Conservation (phyloP, 2,329 filamentous ascomycete species). For the Apiospora arundinis region DNA sequence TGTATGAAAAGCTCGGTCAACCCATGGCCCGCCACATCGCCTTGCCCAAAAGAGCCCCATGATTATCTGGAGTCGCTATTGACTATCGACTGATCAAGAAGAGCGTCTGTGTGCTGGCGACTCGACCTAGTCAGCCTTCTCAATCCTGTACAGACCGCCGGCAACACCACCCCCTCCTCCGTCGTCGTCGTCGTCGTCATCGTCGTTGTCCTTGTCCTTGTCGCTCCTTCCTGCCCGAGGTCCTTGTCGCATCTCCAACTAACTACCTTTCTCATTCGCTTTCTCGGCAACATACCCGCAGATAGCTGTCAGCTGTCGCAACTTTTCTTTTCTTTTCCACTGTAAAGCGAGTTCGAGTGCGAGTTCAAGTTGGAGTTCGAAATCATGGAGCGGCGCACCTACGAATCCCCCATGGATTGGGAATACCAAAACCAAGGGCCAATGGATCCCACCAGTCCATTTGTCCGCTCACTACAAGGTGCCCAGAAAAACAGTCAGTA, state of each 20-base stretch:
- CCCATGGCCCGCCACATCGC: no score
- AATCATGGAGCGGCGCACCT: conserved; percentile 60
- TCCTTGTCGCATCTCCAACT: background rate
- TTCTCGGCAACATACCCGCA: background rate
- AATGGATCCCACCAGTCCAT: conserved; percentile 67
- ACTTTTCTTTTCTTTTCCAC: background rate
- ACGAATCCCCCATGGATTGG: conserved; percentile 71
- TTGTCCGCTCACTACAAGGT: conserved; percentile 57
- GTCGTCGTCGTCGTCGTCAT: background rate
- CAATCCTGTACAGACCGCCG: background rate
- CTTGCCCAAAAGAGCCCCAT: background rate
- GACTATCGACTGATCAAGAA: background rate
- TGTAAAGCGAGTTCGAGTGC: no score
- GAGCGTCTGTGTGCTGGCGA: no score
- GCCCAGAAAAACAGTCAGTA: conserved; percentile 50
- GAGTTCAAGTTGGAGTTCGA: background rate
- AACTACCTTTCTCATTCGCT: background rate
- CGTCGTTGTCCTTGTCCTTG: background rate
- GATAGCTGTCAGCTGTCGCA: background rate
- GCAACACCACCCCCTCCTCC: background rate
- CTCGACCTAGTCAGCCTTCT: background rate
- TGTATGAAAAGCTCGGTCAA: no score
- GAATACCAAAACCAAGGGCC: conserved; percentile 66
- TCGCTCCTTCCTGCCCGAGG: background rate
- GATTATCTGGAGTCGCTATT: background rate